Evolutionary conservation across 75 land plant species (phyloP).

Genomic region (Ceratopteris richardii): DNA sequence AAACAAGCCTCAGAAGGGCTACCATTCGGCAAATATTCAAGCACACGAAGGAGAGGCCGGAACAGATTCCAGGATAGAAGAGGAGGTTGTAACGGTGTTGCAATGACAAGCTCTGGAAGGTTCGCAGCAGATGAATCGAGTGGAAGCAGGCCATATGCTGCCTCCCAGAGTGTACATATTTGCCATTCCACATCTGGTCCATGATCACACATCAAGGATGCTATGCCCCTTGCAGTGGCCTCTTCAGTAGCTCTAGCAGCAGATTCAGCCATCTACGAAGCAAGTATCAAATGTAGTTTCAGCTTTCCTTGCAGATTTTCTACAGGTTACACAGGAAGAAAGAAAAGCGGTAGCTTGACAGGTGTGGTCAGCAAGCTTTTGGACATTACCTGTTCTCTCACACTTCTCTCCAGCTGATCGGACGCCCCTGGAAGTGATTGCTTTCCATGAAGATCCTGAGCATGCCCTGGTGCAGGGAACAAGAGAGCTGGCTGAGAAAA

Average conservation of each 20-base stretch:
- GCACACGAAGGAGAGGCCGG: constrained; percentile 69
- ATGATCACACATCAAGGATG: constrained; percentile 80
- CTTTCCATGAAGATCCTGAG: constrained; percentile 64
- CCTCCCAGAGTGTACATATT: constrained; percentile 94
- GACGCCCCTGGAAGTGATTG: constrained; percentile 19
- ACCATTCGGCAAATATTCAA: constrained; percentile 83
- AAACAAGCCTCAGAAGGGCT: constrained; percentile 87
- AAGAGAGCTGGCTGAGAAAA: constrained; percentile 86
- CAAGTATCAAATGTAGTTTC: no score
- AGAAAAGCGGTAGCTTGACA: no score
- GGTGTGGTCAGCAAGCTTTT: no score
- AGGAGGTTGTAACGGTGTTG: constrained; percentile 86
- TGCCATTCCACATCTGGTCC: constrained; percentile 96
- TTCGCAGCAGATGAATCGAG: constrained; percentile 71
- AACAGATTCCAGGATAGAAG: constrained; percentile 78
- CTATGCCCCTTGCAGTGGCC: constrained; percentile 90
- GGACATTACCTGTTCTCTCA: neutral
- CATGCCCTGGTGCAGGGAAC: constrained; percentile 75
- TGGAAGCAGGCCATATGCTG: constrained; percentile 93
- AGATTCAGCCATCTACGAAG: constrained; percentile 41
- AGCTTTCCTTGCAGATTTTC: no score
- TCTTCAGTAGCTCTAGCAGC: constrained; percentile 68
- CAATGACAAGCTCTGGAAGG: constrained; percentile 80
- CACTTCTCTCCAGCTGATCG: no score
- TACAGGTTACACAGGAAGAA: no score